Evolutionary conservation across 2,329 filamentous ascomycete genomes (phyloP), one percentile per base, ranked within the genome.

Genomic region (Botryotinia narcissicola): DNA sequence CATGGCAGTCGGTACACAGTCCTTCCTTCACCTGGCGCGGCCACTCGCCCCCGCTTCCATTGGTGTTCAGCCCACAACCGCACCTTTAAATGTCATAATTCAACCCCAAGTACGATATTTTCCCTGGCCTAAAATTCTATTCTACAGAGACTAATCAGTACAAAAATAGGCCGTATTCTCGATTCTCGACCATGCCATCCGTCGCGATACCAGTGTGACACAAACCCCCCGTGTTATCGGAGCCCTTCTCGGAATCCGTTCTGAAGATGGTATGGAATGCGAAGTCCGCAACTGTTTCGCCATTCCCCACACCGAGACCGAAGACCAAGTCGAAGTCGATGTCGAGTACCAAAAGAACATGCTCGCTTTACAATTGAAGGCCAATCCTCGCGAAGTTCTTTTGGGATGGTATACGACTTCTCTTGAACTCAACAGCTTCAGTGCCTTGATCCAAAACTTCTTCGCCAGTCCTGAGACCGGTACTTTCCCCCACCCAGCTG

Each of bases 301-400:
- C 78, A 97, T 99, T 81, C 95, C 95, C 78, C 96, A 99, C 87
- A 98, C 95, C 79, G 96, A 99, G 86, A 97, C 95, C 79, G 93
- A 95, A 83, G 96, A 99, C 84, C 96, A 99, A 85, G 96, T 99
- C 80, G 96, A 99, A 85, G 96, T 99, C 77, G 96, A 99, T 83
- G 97, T 99, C 88, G 96, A 99, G 85, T 99, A 98, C 85, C 96
- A 99, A 86, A 98, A 98, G 89, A 95, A 95, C 84, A 99, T 99
- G 96, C 91, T 98, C 74, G 92, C 93, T 74, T 87, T 99, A 79
- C 95, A 97, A 83, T 90, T 98, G 79, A 95, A 95, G 85, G 95
- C 95, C 73, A 93, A 94, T 83, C 96, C 96, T 69, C 93, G 94
- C 84, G 96, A 99, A 85, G 90, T 94, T 72, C 89, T 99, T 74